A percentile compares a stretch with the other conserved stretches of the same genome.
Evolutionary conservation across 2,329 filamentous ascomycete species (phyloP).

Genomic region (Peltaster fructicola): DNA sequence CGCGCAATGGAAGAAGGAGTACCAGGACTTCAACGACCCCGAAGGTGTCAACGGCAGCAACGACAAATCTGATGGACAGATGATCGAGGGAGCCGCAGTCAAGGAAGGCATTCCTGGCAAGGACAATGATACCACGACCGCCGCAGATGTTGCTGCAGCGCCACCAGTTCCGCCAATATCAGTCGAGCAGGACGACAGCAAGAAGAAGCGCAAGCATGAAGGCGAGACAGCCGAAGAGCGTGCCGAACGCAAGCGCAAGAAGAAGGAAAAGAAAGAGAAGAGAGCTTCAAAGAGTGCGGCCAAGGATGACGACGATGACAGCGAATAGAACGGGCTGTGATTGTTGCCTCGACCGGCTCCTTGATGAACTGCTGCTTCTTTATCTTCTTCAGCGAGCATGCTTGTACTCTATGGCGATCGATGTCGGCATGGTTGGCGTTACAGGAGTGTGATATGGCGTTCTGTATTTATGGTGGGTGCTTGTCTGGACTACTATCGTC

Average conservation of each 20-base stretch:
- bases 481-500: too few relatives aligned
- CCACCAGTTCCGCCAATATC: constrained; percentile 13
- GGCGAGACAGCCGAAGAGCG: constrained; percentile 24
- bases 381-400: too few relatives aligned
- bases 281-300: constrained; percentile 34
- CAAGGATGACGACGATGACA: constrained; percentile 22
- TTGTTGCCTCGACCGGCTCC: not conserved
- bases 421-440: too few relatives aligned
- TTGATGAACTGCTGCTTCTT: too few relatives aligned
- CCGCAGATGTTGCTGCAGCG: constrained; percentile 19
- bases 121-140: constrained; percentile 22
- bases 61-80: constrained; percentile 13
- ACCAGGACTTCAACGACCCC: constrained; percentile 67
- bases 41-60: constrained; percentile 11
- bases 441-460: too few relatives aligned
- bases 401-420: too few relatives aligned
- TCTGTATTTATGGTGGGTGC: too few relatives aligned
- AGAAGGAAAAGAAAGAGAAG: constrained; percentile 65
- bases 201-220: constrained; percentile 32
- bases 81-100: constrained; percentile 17
- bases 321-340: constrained; percentile 16
- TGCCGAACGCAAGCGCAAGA: constrained; percentile 42
- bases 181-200: constrained; percentile 20
- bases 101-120: constrained; percentile 19
- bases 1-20: constrained; percentile 77